phyloP scores from a whole-genome alignment of 2,329 filamentous ascomycete species.

The Rutstroemia sydowiana region DNA sequence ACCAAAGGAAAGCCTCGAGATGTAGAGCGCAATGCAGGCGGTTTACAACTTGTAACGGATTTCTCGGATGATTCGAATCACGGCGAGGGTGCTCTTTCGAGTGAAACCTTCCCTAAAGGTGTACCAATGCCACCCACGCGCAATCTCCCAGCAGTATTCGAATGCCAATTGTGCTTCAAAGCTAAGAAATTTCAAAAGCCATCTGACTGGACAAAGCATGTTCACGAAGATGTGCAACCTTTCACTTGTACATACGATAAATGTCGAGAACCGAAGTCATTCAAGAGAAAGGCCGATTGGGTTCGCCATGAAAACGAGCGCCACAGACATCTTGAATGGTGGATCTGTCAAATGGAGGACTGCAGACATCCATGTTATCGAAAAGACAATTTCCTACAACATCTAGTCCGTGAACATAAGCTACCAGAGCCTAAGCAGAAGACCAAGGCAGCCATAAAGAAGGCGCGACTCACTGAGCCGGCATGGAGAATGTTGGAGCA shows the following conservation, averaged over 20 bases:
- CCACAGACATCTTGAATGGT: slow-evolving; percentile 85
- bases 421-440: slow-evolving; percentile 75
- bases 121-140: slow-evolving; percentile 75
- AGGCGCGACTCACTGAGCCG: slow-evolving; percentile 47
- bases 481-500: slow-evolving; percentile 73
- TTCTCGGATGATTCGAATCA: slow-evolving; percentile 59
- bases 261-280: slow-evolving; percentile 80
- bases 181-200: slow-evolving; percentile 83
- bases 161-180: slow-evolving; percentile 82
- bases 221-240: slow-evolving; percentile 87
- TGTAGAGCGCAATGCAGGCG: slow-evolving; percentile 46
- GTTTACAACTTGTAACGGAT: slow-evolving; percentile 47
- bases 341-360: slow-evolving; percentile 75
- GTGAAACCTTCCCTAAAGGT: slow-evolving; percentile 69
- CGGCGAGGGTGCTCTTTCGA: slow-evolving; percentile 60
- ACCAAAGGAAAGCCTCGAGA: slow-evolving; percentile 52
- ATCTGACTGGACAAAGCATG: slow-evolving; percentile 94
- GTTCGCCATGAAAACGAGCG: slow-evolving; percentile 89
- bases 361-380: slow-evolving; percentile 79
- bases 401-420: slow-evolving; percentile 87
- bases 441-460: slow-evolving; percentile 60
- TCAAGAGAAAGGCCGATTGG: slow-evolving; percentile 95
- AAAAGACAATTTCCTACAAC: slow-evolving; percentile 88
- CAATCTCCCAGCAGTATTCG: slow-evolving; percentile 76
- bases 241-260: slow-evolving; percentile 86